Evolutionary conservation across 2,329 filamentous ascomycete genomes (phyloP), one percentile per base, ranked within the genome.

Genomic region (Pyrenophora graminea): DNA sequence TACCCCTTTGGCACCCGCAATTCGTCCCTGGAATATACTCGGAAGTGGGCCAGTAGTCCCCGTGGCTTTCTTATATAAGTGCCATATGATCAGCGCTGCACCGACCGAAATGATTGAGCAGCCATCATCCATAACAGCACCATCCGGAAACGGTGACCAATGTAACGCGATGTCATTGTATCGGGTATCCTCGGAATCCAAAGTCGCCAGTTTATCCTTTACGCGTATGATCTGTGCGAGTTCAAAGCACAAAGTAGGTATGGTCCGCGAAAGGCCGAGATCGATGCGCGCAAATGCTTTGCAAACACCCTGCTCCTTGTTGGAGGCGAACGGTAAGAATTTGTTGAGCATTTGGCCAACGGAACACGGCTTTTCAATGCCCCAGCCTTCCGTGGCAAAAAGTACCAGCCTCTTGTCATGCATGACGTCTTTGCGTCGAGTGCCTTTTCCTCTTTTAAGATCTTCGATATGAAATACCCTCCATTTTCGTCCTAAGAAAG

Each of bases 1-100:
- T 58, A 92, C 77, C 0, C 89, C 90, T 68, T 93, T 93, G 0
- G 87, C 87, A 15, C 86, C 83, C 8, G 84, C 87, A 31, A 92
- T 81, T 0, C 90, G 82, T 1, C 78, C 88, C 68, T 93, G 89
- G 0, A 82, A 85, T 0, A 80, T 85, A 30, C 82, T 82, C 0
- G 88, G 87, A 82, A 52, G 89, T 77, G 10, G 88, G 78, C n/a
- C 79, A 83, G 69, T 90, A 0, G 80, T 84, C 12, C 81, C 81
- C 0, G 86, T 69, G 0, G 67, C 59, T 0, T 87, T 70, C 0
- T 80, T 80, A 7, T 88, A 76, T 0, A 55, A 54, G 1, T 77
- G 64, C 21, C 80, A 78, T 4, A 91, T 77, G 36, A 75, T 74
- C 1, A 71, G 66, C 0, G 83, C 85, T 2, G 89, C 79, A 1